Evolutionary conservation across 345 rosid species (phyloP), one percentile per base, ranked within the genome.

Genomic region (Arabidopsis arenosa): DNA sequence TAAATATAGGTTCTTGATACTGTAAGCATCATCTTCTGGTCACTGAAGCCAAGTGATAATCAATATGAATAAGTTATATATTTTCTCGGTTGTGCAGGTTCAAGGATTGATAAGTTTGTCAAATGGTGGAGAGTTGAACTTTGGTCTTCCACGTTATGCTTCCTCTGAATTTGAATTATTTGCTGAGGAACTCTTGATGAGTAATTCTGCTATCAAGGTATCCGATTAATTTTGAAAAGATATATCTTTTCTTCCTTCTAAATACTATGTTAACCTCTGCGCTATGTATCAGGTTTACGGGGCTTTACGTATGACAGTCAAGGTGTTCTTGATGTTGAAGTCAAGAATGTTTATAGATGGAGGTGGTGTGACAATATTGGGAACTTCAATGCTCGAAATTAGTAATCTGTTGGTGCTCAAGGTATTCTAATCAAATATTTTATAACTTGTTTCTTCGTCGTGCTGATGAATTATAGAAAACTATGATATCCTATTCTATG

Each of bases 251-350:
- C 5, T 23, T 60, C 2, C 23, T 68, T 43, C 33, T 15, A 0
- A 30, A 39, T 45, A 43, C 45, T 63, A 32, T 63, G 15, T 83
- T 4, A 72, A 68, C 77, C 13, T 51, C 48, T 59, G 67, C 66
- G 71, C 28, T 67, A n/a, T 45, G 23, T 49, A 45, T 69, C 76
- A 92, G 99, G 99, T 95, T 32, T 95, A 87, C 79, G 99, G 99
- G 49, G 99, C 99, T 55, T 77, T 95, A 68, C 91, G 99, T 43
- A 95, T 95, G 99, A 82, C 91, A 62, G 98, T 93, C 14, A 95
- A 95, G 75, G 90, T 95, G 77, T 95, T 95, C 83, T 84, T 95
- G 83, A 88, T 95, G 98, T 90, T 96, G 94, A 92, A 95, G 68
- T 95, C 99, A 30, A 66, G 86, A 84, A 87, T 95, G 99, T 64